A percentile compares a stretch with the other conserved stretches of the same genome.
phyloP scores from a whole-genome alignment of 2,329 filamentous ascomycete species.

The Arthrocladium fulminans region DNA sequence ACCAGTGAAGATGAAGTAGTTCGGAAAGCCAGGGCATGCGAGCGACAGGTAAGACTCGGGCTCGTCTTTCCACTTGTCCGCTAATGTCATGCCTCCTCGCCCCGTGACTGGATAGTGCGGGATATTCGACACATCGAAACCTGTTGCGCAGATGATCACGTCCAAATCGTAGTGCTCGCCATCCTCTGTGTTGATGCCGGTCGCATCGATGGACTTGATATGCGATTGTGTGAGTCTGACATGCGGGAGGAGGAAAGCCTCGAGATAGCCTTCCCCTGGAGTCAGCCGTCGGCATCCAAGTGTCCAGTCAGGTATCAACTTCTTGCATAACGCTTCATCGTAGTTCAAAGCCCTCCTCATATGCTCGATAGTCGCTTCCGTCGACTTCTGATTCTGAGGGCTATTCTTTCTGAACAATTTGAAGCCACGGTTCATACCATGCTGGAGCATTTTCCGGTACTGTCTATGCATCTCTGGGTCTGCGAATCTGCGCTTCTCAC shows the following conservation, averaged over 20 bases:
- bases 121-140: slow-evolving; percentile 34
- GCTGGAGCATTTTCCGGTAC: slow-evolving; percentile 29
- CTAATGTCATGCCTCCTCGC: slow-evolving; percentile 21
- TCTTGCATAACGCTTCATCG: slow-evolving; percentile 21
- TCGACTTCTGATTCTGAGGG: slow-evolving; percentile 15
- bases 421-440: slow-evolving; percentile 19
- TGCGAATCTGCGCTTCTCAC: slow-evolving; percentile 25
- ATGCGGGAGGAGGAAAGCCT: slow-evolving; percentile 24
- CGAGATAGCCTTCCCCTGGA: slow-evolving; percentile 24
- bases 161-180: slow-evolving; percentile 34
- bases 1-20: slow-evolving; percentile 28
- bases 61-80: slow-evolving; percentile 25
- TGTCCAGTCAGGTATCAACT: slow-evolving; percentile 24
- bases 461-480: slow-evolving; percentile 27
- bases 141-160: slow-evolving; percentile 36
- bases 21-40: slow-evolving; percentile 24
- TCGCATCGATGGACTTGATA: slow-evolving; percentile 34
- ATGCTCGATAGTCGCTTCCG: slow-evolving; percentile 11
- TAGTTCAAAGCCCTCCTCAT: slow-evolving; percentile 17
- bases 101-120: slow-evolving; percentile 31
- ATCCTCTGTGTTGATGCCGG: slow-evolving; percentile 34
- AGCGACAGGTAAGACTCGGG: slow-evolving; percentile 25
- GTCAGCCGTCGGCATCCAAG: slow-evolving; percentile 17
- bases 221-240: slow-evolving; percentile 32
- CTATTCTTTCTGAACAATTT: slow-evolving; percentile 15